A percentile compares a stretch with the other conserved stretches of the same genome.
Evolutionary conservation across 441 rosid species (phyloP).

Genomic region (Jatropha multifida): DNA sequence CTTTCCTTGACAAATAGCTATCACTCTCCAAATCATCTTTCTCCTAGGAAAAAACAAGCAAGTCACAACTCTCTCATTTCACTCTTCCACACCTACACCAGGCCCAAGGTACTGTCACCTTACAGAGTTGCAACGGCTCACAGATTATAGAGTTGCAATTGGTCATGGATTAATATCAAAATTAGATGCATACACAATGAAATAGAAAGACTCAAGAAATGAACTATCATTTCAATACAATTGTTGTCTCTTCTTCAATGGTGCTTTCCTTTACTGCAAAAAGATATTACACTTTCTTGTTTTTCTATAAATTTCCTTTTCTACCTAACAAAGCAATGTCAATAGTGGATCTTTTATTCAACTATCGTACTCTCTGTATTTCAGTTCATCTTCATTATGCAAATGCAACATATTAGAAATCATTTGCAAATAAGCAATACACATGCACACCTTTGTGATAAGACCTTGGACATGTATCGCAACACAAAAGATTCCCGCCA

Average conservation of each 20-base stretch:
- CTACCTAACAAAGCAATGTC: neutral
- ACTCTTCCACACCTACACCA: neutral
- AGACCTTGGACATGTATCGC: constrained; percentile 95
- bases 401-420: neutral
- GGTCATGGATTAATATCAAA: neutral
- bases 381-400: neutral
- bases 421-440: neutral
- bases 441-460: constrained; percentile 66
- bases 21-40: neutral
- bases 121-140: neutral
- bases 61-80: neutral
- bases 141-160: neutral
- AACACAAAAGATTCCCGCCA: constrained; percentile 87
- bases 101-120: neutral
- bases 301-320: neutral
- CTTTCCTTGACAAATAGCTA: constrained; percentile 1
- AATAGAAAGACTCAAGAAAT: neutral
- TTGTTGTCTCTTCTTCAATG: neutral
- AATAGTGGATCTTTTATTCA: neutral
- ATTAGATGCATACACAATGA: neutral
- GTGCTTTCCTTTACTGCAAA: neutral
- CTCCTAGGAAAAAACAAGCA: neutral
- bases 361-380: neutral
- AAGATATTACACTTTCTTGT: neutral
- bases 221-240: neutral